Evolutionary conservation across 2,329 filamentous ascomycete genomes (phyloP).

Genomic region (Scytalidium sp.): DNA sequence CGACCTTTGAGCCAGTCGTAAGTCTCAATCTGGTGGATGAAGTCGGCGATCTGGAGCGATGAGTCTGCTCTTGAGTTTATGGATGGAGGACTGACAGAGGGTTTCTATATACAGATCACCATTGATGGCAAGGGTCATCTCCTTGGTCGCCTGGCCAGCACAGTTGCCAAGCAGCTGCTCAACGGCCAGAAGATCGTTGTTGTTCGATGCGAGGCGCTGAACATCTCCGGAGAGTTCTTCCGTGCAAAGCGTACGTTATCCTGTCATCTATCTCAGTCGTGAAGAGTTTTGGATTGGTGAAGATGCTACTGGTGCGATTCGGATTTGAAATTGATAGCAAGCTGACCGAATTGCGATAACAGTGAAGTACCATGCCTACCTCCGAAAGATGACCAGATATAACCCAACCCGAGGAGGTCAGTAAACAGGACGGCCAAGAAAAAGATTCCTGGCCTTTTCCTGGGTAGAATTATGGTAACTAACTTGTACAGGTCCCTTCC

Average conservation of each 20-base stretch:
- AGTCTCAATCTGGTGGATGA: conserved; percentile 38
- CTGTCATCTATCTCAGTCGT: conserved; percentile 7
- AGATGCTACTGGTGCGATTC: conserved; percentile 11
- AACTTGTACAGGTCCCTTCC: conserved; percentile 77
- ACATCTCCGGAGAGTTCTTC: conserved; percentile 99
- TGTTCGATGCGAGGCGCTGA: conserved; percentile 97
- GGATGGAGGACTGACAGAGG: neutral
- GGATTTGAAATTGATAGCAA: conserved; percentile 12
- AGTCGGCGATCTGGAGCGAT: neutral
- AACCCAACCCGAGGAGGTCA: conserved; percentile 98
- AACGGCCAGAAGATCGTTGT: conserved; percentile 99
- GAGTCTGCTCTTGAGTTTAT: neutral
- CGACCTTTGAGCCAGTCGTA: conserved; percentile 69
- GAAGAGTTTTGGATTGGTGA: conserved; percentile 9
- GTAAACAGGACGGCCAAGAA: conserved; percentile 27
- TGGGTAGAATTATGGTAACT: conserved; percentile 24
- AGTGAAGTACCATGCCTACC: conserved; percentile 99
- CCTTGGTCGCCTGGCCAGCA: conserved; percentile 96
- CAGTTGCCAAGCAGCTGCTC: conserved; percentile 98
- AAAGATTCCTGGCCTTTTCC: conserved; percentile 1
- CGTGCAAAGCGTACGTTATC: conserved; percentile 94
- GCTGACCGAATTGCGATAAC: conserved; percentile 49
- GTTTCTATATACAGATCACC: conserved; percentile 66
- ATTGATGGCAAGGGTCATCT: conserved; percentile 99
- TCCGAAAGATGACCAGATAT: conserved; percentile 99